These are phyloP conservation scores for Cryphonectria radicalis DNA, from an alignment of 2,329 filamentous ascomycete species.

Conservation along the genomic window DNA sequence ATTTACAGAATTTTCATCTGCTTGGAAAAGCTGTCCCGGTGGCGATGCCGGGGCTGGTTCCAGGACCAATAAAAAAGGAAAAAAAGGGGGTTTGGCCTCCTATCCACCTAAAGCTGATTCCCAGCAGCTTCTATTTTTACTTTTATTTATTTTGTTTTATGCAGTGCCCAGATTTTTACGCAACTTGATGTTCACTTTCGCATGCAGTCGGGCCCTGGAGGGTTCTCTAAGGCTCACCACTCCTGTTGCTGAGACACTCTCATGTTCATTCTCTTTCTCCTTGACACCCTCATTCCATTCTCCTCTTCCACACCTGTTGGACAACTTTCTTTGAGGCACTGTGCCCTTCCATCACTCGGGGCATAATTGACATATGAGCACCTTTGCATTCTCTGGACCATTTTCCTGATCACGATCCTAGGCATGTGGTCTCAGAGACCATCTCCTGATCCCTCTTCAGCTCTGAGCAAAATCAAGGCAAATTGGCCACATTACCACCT, in stretches of 20 bases:
- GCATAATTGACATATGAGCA: background rate
- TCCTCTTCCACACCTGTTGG: background rate
- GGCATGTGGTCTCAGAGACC: background rate
- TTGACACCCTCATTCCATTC: background rate
- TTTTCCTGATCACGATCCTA: background rate
- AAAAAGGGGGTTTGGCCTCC: background rate
- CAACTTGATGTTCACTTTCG: conserved; percentile 6
- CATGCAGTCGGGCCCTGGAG: background rate
- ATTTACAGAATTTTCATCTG: background rate
- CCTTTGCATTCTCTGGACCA: background rate
- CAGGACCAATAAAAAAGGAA: background rate
- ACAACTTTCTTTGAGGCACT: background rate
- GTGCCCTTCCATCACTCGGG: too few relatives aligned
- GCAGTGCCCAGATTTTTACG: conserved; percentile 15
- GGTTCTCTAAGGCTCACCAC: background rate
- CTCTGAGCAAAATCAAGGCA: background rate
- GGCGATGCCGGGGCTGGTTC: background rate
- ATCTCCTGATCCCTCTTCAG: background rate
- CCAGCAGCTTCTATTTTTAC: background rate
- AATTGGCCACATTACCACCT: background rate
- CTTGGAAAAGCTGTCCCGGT: too few relatives aligned
- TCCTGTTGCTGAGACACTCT: background rate
- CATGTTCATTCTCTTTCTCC: background rate
- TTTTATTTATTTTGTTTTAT: background rate
- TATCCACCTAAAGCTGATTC: background rate